These are phyloP conservation scores for Saccharomycopsis fibuligera DNA, from an alignment of 805 yeast species.

Conservation along the genomic window DNA sequence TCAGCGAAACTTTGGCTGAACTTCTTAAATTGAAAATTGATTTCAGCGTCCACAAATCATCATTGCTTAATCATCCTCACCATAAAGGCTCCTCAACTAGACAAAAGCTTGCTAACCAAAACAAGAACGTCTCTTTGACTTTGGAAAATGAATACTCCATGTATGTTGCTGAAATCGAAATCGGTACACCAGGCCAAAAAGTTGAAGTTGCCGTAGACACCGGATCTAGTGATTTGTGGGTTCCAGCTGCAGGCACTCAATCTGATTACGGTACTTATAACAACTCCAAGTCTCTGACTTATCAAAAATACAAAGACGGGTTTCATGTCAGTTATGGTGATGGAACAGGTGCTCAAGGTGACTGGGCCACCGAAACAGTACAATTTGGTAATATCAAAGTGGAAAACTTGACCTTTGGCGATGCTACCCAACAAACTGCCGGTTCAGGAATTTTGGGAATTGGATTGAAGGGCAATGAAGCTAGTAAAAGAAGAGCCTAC, in stretches of 20 bases:
- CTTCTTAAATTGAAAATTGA: too few relatives aligned
- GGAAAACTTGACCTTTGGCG: conserved; percentile 8
- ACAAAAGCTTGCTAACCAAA: too few relatives aligned
- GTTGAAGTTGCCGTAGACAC: conserved; percentile 27
- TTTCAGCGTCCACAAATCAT: too few relatives aligned
- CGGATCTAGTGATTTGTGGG: conserved; percentile 32
- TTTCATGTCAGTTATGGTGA: conserved; percentile 43
- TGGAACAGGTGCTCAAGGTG: conserved; percentile 43
- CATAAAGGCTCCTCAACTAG: too few relatives aligned
- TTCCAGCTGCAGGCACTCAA: conserved; percentile 18
- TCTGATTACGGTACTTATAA: conserved; percentile 34
- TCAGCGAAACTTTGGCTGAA: too few relatives aligned
- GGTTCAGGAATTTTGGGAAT: conserved; percentile 52
- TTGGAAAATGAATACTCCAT: conserved; percentile 16
- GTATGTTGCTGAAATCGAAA: conserved; percentile 26
- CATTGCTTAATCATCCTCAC: too few relatives aligned
- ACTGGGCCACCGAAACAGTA: conserved; percentile 31
- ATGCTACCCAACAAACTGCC: conserved; percentile 15
- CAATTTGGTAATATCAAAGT: conserved; percentile 13
- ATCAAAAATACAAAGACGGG: conserved; percentile 27
- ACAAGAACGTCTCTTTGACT: too few relatives aligned
- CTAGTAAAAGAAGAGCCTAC: conserved; percentile 33
- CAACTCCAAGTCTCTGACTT: conserved; percentile 30
- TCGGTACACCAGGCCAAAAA: conserved; percentile 26
- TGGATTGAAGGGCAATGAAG: conserved; percentile 64